A percentile compares a stretch with the other conserved stretches of the same genome.
phyloP scores from a whole-genome alignment of 2,329 filamentous ascomycete genomes.

The Penicillium italicum region DNA sequence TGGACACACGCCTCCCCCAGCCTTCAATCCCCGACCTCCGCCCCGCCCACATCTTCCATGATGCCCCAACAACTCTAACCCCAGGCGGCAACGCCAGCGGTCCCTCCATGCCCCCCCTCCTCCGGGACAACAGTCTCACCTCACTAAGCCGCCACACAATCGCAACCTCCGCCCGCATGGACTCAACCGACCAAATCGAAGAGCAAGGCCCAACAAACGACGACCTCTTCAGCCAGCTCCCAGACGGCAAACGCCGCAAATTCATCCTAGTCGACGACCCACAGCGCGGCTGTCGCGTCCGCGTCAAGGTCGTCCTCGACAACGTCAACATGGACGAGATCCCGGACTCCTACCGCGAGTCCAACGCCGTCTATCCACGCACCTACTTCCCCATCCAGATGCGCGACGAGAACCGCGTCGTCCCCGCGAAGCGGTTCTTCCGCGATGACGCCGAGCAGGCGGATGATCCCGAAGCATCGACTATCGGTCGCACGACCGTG shows the following conservation, averaged over 20 bases:
- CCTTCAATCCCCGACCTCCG: constrained; percentile 60
- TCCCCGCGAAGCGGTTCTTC: constrained; percentile 72
- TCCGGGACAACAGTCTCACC: constrained; percentile 55
- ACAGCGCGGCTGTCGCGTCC: constrained; percentile 73
- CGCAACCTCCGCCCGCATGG: constrained; percentile 32
- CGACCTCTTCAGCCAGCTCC: constrained; percentile 80
- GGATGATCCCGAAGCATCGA: constrained; percentile 34
- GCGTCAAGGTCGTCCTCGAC: constrained; percentile 90
- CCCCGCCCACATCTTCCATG: constrained; percentile 69
- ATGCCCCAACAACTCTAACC: constrained; percentile 64
- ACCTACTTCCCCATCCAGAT: constrained; percentile 92
- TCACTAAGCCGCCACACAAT: constrained; percentile 35
- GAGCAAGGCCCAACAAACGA: constrained; percentile 47
- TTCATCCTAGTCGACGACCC: constrained; percentile 94
- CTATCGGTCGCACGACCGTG: constrained; percentile 50
- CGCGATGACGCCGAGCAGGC: constrained; percentile 63
- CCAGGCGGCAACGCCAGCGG: constrained; percentile 37
- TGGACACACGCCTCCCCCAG: constrained; percentile 52
- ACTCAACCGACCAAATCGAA: constrained; percentile 22
- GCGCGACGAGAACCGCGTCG: constrained; percentile 70
- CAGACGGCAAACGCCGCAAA: constrained; percentile 87
- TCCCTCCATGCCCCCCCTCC: constrained; percentile 61
- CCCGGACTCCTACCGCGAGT: constrained; percentile 88
- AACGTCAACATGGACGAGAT: constrained; percentile 93
- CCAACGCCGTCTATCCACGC: constrained; percentile 82